Conservation (phyloP, 257 asterid species). For the Henckelia pumila region DNA sequence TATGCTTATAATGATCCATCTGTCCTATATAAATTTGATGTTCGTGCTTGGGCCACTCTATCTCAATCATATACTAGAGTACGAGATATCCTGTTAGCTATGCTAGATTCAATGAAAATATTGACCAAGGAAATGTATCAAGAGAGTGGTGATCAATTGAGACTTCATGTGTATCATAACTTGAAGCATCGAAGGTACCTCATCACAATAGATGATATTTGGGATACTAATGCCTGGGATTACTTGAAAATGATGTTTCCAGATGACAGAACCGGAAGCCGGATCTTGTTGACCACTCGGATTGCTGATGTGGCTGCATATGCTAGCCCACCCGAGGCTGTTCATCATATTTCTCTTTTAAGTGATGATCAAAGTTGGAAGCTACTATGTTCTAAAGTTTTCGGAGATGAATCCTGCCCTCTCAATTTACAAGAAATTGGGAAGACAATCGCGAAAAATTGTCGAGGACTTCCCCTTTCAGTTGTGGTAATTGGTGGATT, state of each 20-base stretch:
- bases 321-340: background rate
- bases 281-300: conserved; percentile 34
- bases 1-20: conserved; percentile 16
- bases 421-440: background rate
- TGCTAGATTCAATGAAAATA: background rate
- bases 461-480: conserved; percentile 26
- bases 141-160: background rate
- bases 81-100: conserved; percentile 5
- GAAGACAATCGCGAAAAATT: too few relatives aligned
- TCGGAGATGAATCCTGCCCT: conserved; percentile 6
- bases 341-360: conserved; percentile 16
- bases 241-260: too few relatives aligned
- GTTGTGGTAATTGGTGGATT: too few relatives aligned
- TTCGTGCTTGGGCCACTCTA: conserved; percentile 23
- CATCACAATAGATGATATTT: background rate
- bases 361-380: conserved; percentile 24
- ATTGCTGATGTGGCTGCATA: background rate
- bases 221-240: conserved; percentile 22
- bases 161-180: too few relatives aligned
- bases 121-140: background rate
- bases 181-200: too few relatives aligned
- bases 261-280: too few relatives aligned
- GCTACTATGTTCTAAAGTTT: conserved; percentile 14
- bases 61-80: background rate
- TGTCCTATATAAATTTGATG: background rate